Evolutionary conservation across 2,329 filamentous ascomycete species (phyloP).

Genomic region (Emergomyces pasteurianus): DNA sequence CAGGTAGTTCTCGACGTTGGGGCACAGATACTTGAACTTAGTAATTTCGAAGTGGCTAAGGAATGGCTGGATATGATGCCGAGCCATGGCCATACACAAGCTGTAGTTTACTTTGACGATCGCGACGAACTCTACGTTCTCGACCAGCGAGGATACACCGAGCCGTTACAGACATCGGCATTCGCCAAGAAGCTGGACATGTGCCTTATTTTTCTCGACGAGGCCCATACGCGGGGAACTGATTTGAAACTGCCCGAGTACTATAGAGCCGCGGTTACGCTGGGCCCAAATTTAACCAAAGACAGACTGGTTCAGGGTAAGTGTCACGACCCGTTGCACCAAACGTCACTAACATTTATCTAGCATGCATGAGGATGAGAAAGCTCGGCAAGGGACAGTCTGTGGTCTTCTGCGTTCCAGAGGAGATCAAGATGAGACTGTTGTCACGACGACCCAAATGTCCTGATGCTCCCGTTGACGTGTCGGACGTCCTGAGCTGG

Average conservation of each 20-base stretch:
- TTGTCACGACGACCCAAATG: too few relatives aligned
- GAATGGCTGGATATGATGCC: slow-evolving; percentile 38
- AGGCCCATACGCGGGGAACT: slow-evolving; percentile 58
- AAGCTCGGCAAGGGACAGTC: slow-evolving; percentile 54
- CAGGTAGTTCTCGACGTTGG: slow-evolving; percentile 60
- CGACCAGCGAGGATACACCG: slow-evolving; percentile 16
- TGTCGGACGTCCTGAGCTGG: slow-evolving; percentile 48
- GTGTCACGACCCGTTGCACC: too few relatives aligned
- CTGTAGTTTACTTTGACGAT: slow-evolving; percentile 44
- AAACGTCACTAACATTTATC: slow-evolving; percentile 9
- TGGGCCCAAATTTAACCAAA: slow-evolving; percentile 55
- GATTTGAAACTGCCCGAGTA: slow-evolving; percentile 50
- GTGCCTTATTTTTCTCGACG: slow-evolving; percentile 58
- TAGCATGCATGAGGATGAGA: slow-evolving; percentile 58
- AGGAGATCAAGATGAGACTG: slow-evolving; percentile 49
- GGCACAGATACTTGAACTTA: slow-evolving; percentile 54
- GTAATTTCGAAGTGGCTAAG: slow-evolving; percentile 43
- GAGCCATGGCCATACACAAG: slow-evolving; percentile 21
- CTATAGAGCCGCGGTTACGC: slow-evolving; percentile 54
- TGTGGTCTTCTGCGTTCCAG: slow-evolving; percentile 45
- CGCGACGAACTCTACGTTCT: slow-evolving; percentile 21
- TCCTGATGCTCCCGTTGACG: slow-evolving; percentile 26
- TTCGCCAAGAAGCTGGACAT: slow-evolving; percentile 44
- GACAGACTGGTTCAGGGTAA: slow-evolving; percentile 57
- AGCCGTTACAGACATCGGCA: slow-evolving; percentile 43